These are phyloP conservation scores for Linaria vulgaris DNA, from an alignment of 257 asterid genomes.

Conservation along the genomic window DNA sequence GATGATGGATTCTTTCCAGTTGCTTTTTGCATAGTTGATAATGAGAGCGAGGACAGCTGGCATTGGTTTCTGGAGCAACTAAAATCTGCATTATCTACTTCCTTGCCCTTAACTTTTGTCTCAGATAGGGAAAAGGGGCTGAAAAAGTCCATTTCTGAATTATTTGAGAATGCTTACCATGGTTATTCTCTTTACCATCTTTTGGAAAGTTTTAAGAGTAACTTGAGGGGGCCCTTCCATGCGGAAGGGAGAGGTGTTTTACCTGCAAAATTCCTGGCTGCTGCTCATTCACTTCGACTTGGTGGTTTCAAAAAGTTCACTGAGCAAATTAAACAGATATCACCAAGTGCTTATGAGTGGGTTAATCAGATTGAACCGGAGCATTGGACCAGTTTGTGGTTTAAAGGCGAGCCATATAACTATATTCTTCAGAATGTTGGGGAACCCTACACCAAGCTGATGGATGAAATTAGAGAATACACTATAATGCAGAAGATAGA, in stretches of 20 bases:
- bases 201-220: slow-evolving; percentile 74
- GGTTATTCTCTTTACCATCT: slow-evolving; percentile 88
- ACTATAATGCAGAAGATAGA: slow-evolving; percentile 82
- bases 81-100: slow-evolving; percentile 55
- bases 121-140: slow-evolving; percentile 78
- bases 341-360: slow-evolving; percentile 68
- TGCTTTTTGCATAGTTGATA: slow-evolving; percentile 74
- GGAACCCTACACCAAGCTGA: slow-evolving; percentile 59
- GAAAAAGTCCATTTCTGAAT: slow-evolving; percentile 42
- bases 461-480: slow-evolving; percentile 66
- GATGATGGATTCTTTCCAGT: slow-evolving; percentile 82
- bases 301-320: slow-evolving; percentile 49
- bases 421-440: slow-evolving; percentile 58
- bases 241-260: slow-evolving; percentile 79
- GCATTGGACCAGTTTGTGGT: slow-evolving; percentile 62
- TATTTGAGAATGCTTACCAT: slow-evolving; percentile 59
- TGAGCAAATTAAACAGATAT: slow-evolving; percentile 71
- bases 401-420: slow-evolving; percentile 67
- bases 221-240: slow-evolving; percentile 71
- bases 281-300: slow-evolving; percentile 69
- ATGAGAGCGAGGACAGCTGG: slow-evolving; percentile 70
- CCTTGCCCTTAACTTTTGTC: slow-evolving; percentile 62
- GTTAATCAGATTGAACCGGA: slow-evolving; percentile 61
- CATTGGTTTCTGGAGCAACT: slow-evolving; percentile 80
- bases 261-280: slow-evolving; percentile 65